Conservation (phyloP, 2,329 filamentous ascomycete species). For the Phoma sp. region DNA sequence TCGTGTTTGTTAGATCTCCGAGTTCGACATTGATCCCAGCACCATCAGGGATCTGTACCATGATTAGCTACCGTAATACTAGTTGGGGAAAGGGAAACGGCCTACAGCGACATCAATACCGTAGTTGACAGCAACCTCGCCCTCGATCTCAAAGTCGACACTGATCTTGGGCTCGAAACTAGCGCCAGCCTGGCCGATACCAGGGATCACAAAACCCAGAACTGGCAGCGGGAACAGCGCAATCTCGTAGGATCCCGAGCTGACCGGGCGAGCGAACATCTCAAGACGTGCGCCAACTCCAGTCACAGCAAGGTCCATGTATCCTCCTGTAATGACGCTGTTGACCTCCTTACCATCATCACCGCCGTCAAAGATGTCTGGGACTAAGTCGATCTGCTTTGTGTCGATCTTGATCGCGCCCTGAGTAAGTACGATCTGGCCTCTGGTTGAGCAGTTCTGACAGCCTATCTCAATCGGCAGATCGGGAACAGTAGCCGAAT, state of each 20-base stretch:
- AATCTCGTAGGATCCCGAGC: conserved; percentile 32
- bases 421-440: conserved; percentile 41
- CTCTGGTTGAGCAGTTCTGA: conserved; percentile 46
- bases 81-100: neutral
- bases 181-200: conserved; percentile 47
- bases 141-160: conserved; percentile 36
- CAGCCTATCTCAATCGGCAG: conserved; percentile 44
- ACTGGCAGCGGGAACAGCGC: conserved; percentile 36
- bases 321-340: conserved; percentile 43
- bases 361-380: conserved; percentile 32
- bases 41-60: conserved; percentile 34
- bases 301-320: conserved; percentile 41
- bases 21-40: conserved; percentile 42
- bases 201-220: conserved; percentile 44
- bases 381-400: conserved; percentile 33
- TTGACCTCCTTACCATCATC: conserved; percentile 34
- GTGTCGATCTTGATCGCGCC: conserved; percentile 40
- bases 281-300: conserved; percentile 46
- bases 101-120: conserved; percentile 47
- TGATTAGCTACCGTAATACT: conserved; percentile 7
- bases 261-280: conserved; percentile 38
- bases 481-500: conserved; percentile 19
- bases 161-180: conserved; percentile 40
- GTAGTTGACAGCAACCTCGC: conserved; percentile 43
- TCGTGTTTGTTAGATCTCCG: conserved; percentile 26